Evolutionary conservation across 2,329 filamentous ascomycete species (phyloP).

Genomic region (Penicillium capsulatum): DNA sequence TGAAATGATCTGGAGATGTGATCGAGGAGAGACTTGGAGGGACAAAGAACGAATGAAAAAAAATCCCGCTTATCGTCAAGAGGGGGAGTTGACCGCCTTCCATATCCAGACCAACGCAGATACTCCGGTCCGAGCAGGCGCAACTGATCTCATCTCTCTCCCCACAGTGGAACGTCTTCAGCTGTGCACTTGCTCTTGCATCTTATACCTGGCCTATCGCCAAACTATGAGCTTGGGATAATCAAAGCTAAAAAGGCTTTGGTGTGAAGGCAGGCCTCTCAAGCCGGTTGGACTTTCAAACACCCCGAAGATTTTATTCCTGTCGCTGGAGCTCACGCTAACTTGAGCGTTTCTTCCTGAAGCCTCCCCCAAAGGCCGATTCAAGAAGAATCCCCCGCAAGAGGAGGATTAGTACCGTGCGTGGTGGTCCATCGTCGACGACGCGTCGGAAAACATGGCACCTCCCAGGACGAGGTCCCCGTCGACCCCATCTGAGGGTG

Average conservation of each 20-base stretch:
- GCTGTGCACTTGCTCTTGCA: conserved; percentile 1
- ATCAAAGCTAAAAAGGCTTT: conserved; percentile 26
- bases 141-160: conserved; percentile 4
- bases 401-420: conserved; percentile 1
- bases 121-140: conserved; percentile 4
- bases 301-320: conserved; percentile 24
- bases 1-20: not conserved
- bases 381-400: conserved; percentile 3
- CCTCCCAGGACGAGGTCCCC: conserved; percentile 47
- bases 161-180: not conserved
- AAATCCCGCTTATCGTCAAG: conserved; percentile 19
- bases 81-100: conserved; percentile 30
- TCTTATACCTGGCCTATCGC: conserved; percentile 2
- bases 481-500: conserved; percentile 77
- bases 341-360: conserved; percentile 28
- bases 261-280: conserved; percentile 32
- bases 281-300: conserved; percentile 44
- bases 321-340: conserved; percentile 35
- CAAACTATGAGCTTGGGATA: conserved; percentile 16
- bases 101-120: conserved; percentile 9
- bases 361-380: conserved; percentile 26
- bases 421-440: conserved; percentile 1
- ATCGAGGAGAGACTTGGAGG: not conserved
- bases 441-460: conserved; percentile 40
- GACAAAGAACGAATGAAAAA: not conserved